Percentiles rank a stretch among this genome's conserved stretches.
phyloP scores from a whole-genome alignment of 768 basidiomycete genomes.

The Calocera cornea region DNA sequence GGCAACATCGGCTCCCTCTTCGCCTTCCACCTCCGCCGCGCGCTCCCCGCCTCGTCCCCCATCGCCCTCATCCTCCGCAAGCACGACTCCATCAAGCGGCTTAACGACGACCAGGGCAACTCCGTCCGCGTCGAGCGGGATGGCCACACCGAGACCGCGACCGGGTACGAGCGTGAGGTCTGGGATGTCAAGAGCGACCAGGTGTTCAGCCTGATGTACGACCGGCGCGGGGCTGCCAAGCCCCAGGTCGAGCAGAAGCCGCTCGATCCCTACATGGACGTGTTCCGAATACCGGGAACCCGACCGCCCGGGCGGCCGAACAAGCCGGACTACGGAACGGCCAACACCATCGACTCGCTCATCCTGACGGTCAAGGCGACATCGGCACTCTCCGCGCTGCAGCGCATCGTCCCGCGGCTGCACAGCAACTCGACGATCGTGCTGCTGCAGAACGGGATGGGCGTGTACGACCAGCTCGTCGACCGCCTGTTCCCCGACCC shows the following conservation, averaged over 20 bases:
- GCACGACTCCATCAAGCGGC: constrained; percentile 3
- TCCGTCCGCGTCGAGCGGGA: constrained; percentile 15
- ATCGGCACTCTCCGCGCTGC: constrained; percentile 44
- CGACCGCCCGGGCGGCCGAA: constrained; percentile 12
- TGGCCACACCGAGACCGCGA: constrained; percentile 11
- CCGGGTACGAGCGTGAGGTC: constrained; percentile 19
- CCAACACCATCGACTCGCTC: constrained; percentile 51
- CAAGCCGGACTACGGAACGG: constrained; percentile 13
- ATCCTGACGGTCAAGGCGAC: constrained; percentile 73
- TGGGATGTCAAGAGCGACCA: constrained; percentile 7
- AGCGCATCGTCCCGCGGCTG: constrained; percentile 47
- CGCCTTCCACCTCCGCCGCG: constrained; percentile 59
- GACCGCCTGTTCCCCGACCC: constrained; percentile 57
- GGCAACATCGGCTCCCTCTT: constrained; percentile 76
- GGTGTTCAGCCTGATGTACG: constrained; percentile 1
- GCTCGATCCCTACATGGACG: constrained; percentile 7
- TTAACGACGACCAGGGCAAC: background rate
- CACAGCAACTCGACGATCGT: constrained; percentile 63
- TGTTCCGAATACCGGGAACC: background rate
- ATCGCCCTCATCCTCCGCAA: constrained; percentile 58
- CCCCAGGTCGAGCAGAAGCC: constrained; percentile 2
- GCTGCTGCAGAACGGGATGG: constrained; percentile 91
- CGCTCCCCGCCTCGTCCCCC: constrained; percentile 37
- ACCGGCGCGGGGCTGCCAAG: background rate
- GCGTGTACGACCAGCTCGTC: constrained; percentile 68